phyloP scores from a whole-genome alignment of 768 basidiomycete species.

The Gymnopilus junonius region DNA sequence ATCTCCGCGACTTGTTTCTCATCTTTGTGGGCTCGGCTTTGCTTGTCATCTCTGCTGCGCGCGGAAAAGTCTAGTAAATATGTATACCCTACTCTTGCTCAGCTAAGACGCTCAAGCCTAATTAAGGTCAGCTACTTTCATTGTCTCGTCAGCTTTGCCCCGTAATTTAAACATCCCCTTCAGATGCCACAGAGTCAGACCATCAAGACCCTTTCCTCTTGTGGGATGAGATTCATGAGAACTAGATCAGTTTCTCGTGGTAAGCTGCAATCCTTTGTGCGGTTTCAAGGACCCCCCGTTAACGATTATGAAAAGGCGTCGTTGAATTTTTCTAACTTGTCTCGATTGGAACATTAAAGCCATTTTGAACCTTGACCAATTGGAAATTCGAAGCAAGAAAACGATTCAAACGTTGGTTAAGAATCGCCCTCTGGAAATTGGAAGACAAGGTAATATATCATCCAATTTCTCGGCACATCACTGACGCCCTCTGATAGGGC shows the following conservation, averaged over 20 bases:
- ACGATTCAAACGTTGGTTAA: slow-evolving; percentile 9
- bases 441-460: slow-evolving; percentile 5
- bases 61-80: not conserved
- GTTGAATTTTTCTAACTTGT: not conserved
- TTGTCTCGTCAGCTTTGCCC: not conserved
- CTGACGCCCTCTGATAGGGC: not conserved
- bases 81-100: not conserved
- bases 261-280: not conserved
- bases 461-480: not conserved
- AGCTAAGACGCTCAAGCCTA: not conserved
- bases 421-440: slow-evolving; percentile 11
- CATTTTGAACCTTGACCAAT: slow-evolving; percentile 12
- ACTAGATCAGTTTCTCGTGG: slow-evolving; percentile 2
- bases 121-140: not conserved
- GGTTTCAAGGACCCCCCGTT: not conserved
- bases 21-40: slow-evolving; percentile 1
- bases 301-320: not conserved
- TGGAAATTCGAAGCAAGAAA: slow-evolving; percentile 16
- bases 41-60: slow-evolving; percentile 3
- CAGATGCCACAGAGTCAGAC: not conserved
- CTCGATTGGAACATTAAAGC: not conserved
- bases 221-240: not conserved
- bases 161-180: not conserved
- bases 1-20: slow-evolving; percentile 11
- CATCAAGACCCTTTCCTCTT: not conserved